These are phyloP conservation scores for Chionographis japonica DNA, from an alignment of 106 monocot species.

Conservation along the genomic window DNA sequence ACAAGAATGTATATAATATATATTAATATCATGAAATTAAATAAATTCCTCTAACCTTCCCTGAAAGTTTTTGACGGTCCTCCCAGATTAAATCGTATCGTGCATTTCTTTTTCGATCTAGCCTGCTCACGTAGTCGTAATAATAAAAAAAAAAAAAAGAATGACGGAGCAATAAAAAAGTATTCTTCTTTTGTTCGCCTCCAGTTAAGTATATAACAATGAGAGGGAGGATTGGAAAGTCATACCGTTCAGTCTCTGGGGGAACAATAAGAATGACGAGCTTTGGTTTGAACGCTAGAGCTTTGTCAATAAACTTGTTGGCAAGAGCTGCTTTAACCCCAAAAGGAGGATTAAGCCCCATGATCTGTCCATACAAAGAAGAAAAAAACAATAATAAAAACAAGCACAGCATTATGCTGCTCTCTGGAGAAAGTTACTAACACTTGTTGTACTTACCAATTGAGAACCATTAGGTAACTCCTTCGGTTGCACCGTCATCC, in stretches of 20 bases:
- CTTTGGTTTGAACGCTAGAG: constrained; percentile 78
- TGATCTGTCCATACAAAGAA: constrained; percentile 43
- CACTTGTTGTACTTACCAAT: constrained; percentile 49
- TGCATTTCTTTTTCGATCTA: constrained; percentile 49
- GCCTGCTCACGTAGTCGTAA: constrained; percentile 24
- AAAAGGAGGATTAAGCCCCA: constrained; percentile 97
- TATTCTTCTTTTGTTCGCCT: too few relatives aligned
- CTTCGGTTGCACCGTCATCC: constrained; percentile 66
- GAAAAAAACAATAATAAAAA: too few relatives aligned
- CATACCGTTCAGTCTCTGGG: constrained; percentile 63
- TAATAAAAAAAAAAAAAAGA: not conserved
- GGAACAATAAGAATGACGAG: constrained; percentile 89
- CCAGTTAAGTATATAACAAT: too few relatives aligned
- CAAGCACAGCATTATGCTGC: too few relatives aligned
- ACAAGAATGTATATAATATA: too few relatives aligned
- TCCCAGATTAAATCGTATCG: constrained; percentile 90
- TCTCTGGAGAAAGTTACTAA: not conserved
- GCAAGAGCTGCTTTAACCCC: constrained; percentile 76
- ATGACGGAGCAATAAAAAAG: not conserved
- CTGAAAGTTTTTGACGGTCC: constrained; percentile 52
- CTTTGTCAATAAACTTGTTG: constrained; percentile 86
- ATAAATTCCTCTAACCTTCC: constrained; percentile 41
- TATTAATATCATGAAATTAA: too few relatives aligned
- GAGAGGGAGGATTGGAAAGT: not conserved
- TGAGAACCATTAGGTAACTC: constrained; percentile 67